Conservation (phyloP, 139 green algal species). For the Cymbomonas tetramitiformis region DNA sequence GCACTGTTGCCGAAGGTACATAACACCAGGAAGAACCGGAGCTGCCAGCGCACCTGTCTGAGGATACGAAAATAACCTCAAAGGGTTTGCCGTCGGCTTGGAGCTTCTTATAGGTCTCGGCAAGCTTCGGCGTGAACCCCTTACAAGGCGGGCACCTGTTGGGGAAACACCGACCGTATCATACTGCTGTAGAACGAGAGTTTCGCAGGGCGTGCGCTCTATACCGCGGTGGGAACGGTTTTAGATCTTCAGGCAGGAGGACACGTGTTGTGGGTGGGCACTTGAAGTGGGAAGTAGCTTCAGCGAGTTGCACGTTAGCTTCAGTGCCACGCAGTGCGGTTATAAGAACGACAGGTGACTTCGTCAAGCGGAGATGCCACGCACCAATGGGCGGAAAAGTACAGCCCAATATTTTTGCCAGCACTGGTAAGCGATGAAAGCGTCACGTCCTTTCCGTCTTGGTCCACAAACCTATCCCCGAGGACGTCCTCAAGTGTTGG, state of each 20-base stretch:
- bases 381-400: constrained; percentile 12
- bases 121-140: constrained; percentile 6
- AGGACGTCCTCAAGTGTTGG: not conserved
- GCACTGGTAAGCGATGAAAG: not conserved
- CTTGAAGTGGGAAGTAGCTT: too few relatives aligned
- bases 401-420: not conserved
- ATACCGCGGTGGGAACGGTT: too few relatives aligned
- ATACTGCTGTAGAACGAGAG: too few relatives aligned
- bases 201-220: too few relatives aligned
- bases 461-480: not conserved
- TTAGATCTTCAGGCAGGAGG: too few relatives aligned
- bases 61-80: not conserved
- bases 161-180: too few relatives aligned
- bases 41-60: not conserved
- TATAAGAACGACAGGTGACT: too few relatives aligned
- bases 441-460: not conserved
- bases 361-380: too few relatives aligned
- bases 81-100: not conserved
- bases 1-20: not conserved
- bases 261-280: too few relatives aligned
- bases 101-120: not conserved
- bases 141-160: not conserved
- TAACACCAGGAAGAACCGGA: not conserved
- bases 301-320: too few relatives aligned
- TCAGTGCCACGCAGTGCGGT: too few relatives aligned